Base-by-base conservation (phyloP, 768 basidiomycete species). In the Boletus tomentosulus region DNA sequence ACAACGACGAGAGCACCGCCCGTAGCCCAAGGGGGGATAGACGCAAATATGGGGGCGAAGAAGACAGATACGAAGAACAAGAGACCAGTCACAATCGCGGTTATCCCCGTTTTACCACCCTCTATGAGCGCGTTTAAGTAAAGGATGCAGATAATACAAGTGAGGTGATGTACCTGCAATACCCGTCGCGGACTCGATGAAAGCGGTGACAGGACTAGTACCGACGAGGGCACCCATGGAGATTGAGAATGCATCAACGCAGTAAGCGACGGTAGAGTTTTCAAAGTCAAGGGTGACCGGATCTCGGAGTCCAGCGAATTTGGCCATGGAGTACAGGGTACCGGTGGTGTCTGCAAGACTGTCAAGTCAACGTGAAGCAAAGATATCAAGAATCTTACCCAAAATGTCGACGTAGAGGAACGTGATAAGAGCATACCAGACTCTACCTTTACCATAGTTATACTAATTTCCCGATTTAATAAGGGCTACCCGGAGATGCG, bases 321-420 rank as follows among this genome's bases (percentile, higher is more conserved):
- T 91, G 50, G 89, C 88, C 91, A 94, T 92, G 37, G 91, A 87
- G 66, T 92, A 92, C 4, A 94, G 74, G 9, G 91, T 92, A 64
- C 91, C 86, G 51, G 75, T 78, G 28, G 73, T 77, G 53, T 76
- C 72, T 69, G 52, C 45, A 50, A 13, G 1, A 22, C 39, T 9
- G 38, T 54, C 42, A 37, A 45, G 34, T 16, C 28, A 25, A 47
- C 38, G 27, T n/a, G n/a, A 35, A 35, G 31, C 16, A 2, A 42
- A 52, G n/a, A 15, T 12, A 34, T n/a, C 31, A 46, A 9, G 10
- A 4, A 57, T 66, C 78, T 44, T 59, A 85, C 83, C 86, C 62
- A 89, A 78, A 57, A 92, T 88, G 70, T 90, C 89, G 61, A 93
- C 91, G 66, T 92, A 93, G 51, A 94, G 81, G 82, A 94, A 91